Evolutionary conservation across 768 basidiomycete species (phyloP), one percentile per base, ranked within the genome.

Genomic region (Tylopilus cervinicoccineus): DNA sequence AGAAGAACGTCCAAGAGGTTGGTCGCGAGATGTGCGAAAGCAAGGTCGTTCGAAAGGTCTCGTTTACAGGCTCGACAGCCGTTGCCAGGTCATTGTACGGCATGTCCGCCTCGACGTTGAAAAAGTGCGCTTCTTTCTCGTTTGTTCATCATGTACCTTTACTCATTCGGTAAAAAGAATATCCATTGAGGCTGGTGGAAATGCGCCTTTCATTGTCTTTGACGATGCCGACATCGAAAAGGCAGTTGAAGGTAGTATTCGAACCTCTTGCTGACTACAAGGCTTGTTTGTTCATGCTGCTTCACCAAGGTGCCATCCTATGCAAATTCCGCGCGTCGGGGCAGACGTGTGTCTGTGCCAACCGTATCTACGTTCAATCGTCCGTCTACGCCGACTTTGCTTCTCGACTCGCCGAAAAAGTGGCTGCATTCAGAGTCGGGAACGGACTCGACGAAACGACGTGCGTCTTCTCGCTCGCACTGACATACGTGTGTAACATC

Each of bases 151-250:
- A 16, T 39, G 10, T 11, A 22, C 48, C 23, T 40, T 17, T n/a
- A 17, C 38, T 53, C 24, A 53, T 37, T 29, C 29, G 42, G 16
- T 36, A 31, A 41, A 41, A 39, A 73, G 82, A 53, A 64, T 83
- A 10, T 91, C 91, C 2, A 68, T 93, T 31, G 93, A 95, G 70
- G 88, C 93, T 24, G 92, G 93, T 13, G 95, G 96, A 24, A 98
- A 98, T 56, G 83, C 94, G 0, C 88, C 95, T 0, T 93, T 99
- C 68, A 96, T 98, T 57, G 88, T 99, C 7, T 98, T 99, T 64
- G 88, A 93, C 54, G 96, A 98, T 61, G 95, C 93, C 0, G 85
- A 98, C 63, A 77, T 99, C 43, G 89, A 93, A 41, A 83, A 86
- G 48, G 96, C 96, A 24, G 91, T 99, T 7, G 82, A 84, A 55